phyloP scores from a whole-genome alignment of 176 grass and related monocot species.

The Coix lacrymajobi region DNA sequence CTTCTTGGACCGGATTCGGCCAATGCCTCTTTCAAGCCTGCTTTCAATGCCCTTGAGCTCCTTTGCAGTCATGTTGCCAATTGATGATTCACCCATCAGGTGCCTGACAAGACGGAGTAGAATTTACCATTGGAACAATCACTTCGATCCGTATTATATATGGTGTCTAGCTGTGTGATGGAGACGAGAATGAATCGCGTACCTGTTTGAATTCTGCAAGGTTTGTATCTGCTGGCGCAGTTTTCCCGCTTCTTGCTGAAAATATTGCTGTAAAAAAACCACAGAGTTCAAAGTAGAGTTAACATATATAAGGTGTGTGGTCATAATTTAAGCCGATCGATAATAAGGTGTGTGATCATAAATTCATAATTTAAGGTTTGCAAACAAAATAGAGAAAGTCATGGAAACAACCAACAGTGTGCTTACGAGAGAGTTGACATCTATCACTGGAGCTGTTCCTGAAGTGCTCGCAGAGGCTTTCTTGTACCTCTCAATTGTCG shows the following conservation, averaged over 20 bases:
- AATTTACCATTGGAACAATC: not conserved
- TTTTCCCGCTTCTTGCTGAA: conserved; percentile 67
- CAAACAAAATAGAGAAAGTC: not conserved
- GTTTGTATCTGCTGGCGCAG: conserved; percentile 69
- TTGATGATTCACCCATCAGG: conserved; percentile 57
- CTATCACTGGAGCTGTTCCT: conserved; percentile 52
- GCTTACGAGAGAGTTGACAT: conserved; percentile 68
- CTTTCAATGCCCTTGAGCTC: conserved; percentile 72
- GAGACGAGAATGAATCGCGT: not conserved
- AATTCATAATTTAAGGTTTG: not conserved
- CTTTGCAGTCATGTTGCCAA: conserved; percentile 59
- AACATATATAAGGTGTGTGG: not conserved
- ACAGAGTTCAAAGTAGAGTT: not conserved
- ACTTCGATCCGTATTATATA: not conserved
- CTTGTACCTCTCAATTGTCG: conserved; percentile 88
- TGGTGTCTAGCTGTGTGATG: not conserved
- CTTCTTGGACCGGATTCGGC: conserved; percentile 70
- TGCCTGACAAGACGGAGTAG: conserved; percentile 36
- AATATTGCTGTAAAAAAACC: conserved; percentile 60
- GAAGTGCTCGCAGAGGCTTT: conserved; percentile 66
- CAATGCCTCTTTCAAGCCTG: conserved; percentile 61
- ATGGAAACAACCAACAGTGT: not conserved
- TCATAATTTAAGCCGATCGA: not conserved
- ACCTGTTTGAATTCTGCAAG: conserved; percentile 72
- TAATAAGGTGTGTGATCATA: not conserved